Base-by-base conservation (phyloP, 1,284 basidiomycete genomes). In the Tilletia caries region DNA sequence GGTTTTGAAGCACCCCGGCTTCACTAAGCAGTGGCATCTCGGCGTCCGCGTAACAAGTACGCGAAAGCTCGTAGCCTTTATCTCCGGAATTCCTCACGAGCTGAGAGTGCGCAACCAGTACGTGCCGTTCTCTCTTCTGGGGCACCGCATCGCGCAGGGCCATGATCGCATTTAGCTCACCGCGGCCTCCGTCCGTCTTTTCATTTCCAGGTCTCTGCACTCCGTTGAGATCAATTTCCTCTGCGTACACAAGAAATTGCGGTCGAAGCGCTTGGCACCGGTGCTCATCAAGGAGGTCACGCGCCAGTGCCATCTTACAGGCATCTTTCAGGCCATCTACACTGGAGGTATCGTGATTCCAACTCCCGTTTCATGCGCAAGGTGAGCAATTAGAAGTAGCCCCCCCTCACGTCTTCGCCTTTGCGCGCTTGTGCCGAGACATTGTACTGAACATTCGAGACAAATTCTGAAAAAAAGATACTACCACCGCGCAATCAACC, bases 211-310 rank as follows among this genome's bases (percentile, higher is more conserved):
- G 13, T 32, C 73, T 20, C 75, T 75, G 66, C 81, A 79, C 50
- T 70, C 73, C 27, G 74, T 90, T 78, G 96, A 98, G 85, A 95
- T 99, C 86, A 98, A 99, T 85, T 98, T 95, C 84, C 89, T 99
- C 65, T 97, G 94, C 79, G 90, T 98, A 2, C 95, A 98, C 88
- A 99, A 99, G 86, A 97, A 97, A 84, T 86, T 98, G 64, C 90
- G 96, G 15, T 92, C 93, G 4, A 98, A 98, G 84, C 91, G 96
- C 43, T 87, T 99, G 23, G 91, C 96, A 0, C 96, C 96, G 0
- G 92, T 98, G 32, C 87, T 99, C 66, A 99, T 99, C 86, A 97
- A 98, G 84, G 96, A 99, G 84, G 92, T 98, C 33, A 99, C 96
- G 0, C 88, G 96, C 20, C 92, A 92, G 79, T 92, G 92, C 73